Evolutionary conservation across 192 early-diverging fungal genomes (phyloP).

Genomic region (Gigaspora rosea): DNA sequence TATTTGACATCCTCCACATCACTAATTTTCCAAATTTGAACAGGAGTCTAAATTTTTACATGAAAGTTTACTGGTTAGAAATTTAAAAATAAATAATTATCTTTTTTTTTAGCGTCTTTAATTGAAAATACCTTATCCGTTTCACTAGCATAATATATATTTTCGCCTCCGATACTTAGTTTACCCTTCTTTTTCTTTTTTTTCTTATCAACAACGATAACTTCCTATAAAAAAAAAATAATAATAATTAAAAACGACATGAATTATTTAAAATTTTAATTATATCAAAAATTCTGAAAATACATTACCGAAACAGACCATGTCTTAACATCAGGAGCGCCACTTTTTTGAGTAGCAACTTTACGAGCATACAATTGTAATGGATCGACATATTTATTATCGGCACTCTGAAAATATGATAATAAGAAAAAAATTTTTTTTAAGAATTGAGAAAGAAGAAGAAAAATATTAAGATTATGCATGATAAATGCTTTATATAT

Average conservation of each 20-base stretch:
- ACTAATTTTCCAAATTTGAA: conserved; percentile 58
- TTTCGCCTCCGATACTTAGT: conserved; percentile 63
- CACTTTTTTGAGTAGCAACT: conserved; percentile 14
- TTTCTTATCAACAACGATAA: conserved; percentile 61
- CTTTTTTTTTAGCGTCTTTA: not conserved
- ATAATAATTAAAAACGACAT: no score
- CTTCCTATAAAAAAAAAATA: conserved; percentile 41
- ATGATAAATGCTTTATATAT: conserved; percentile 23
- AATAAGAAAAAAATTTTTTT: not conserved
- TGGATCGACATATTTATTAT: conserved; percentile 28
- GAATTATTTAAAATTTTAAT: no score
- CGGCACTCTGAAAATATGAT: conserved; percentile 1
- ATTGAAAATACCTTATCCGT: conserved; percentile 50
- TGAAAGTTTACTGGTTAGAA: no score
- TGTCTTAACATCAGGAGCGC: conserved; percentile 44
- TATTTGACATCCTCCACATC: conserved; percentile 61
- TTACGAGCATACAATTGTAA: conserved; percentile 36
- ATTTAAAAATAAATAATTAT: no score
- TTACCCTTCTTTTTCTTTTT: conserved; percentile 71
- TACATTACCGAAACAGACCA: conserved; percentile 51
- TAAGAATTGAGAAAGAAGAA: not conserved
- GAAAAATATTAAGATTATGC: not conserved
- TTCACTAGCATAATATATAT: conserved; percentile 63
- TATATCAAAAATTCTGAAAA: not conserved
- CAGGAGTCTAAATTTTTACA: conserved; percentile 44